Base-by-base conservation (phyloP, 371 early-diverging fungal species). In the Zychaea mexicana region DNA sequence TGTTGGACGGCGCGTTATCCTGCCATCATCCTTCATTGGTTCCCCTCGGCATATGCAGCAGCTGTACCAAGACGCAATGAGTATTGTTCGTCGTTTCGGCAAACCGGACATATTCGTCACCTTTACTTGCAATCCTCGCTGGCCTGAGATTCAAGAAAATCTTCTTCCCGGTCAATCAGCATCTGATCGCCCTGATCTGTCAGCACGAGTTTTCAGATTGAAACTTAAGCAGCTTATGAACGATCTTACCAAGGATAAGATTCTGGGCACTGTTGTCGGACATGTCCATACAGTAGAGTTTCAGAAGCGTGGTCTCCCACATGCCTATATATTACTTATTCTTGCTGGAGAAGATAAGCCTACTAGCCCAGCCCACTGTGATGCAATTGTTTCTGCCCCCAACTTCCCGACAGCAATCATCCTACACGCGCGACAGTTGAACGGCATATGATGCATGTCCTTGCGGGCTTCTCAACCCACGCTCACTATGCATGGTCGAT, bases 401-500 rank as follows among this genome's bases (percentile, higher is more conserved):
- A 49, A 49, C 2, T 49, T 1, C 49, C 3, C 9, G 3, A 49
- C 9, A n/a, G 13, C 1, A 19, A 49, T 15, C 21, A 24, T 24
- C 24, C 49, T 15, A 19, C 24, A 21, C 21, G 49, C 9, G n/a
- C 24, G 7, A n/a, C 21, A 15, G 24, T 49, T 81, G 4, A 64
- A 13, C 1, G 62, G 24, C 2, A 52, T 2, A 77, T 81, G 74
- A 58, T 78, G 13, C 77, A 78, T 69, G 74, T 2, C 72, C 73
- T 13, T 77, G 76, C 59, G 73, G 77, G 2, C 27, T 1, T 0
- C 15, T 33, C 3, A 59, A 67, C 24, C 69, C 54, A 1, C 61
- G 46, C n/a, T 36, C 71, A 1, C 69, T 65, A 5, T 81, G 75
- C 58, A 75, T 78, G 75, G 56, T 36, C 19, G 56, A 69, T 33